These are phyloP conservation scores for Lactifluus pinguis DNA, from an alignment of 768 basidiomycete species.

Conservation along the genomic window DNA sequence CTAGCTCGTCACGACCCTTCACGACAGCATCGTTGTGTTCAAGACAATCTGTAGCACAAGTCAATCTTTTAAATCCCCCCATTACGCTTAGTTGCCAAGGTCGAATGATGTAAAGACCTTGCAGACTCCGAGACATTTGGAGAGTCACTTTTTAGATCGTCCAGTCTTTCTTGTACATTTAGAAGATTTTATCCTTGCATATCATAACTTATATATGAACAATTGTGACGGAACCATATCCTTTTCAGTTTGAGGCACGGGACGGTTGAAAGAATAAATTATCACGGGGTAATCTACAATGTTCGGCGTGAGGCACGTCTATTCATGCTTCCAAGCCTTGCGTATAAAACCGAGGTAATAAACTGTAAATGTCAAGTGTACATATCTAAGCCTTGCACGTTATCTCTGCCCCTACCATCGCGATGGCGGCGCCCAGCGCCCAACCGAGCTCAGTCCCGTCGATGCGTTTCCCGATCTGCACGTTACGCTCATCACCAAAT, in stretches of 20 bases:
- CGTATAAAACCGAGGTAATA: background rate
- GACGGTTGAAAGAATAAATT: too few relatives aligned
- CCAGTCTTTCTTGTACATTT: background rate
- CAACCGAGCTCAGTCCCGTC: slow-evolving; percentile 88
- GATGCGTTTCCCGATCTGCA: slow-evolving; percentile 80
- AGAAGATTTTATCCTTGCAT: background rate
- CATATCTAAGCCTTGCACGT: slow-evolving; percentile 36
- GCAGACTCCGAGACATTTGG: background rate
- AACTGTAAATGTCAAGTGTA: background rate
- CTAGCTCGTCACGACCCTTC: background rate
- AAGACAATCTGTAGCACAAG: background rate
- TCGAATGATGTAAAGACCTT: too few relatives aligned
- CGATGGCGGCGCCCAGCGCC: slow-evolving; percentile 80
- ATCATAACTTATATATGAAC: background rate
- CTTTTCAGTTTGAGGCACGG: background rate
- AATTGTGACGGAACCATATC: background rate
- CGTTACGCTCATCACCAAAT: slow-evolving; percentile 57
- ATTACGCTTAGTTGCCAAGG: background rate
- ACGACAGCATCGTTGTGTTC: background rate
- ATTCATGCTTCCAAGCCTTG: background rate
- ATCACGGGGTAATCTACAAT: too few relatives aligned
- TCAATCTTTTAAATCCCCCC: background rate
- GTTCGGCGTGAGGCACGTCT: too few relatives aligned
- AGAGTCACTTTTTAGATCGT: background rate
- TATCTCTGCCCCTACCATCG: slow-evolving; percentile 55